A percentile compares a stretch with the other conserved stretches of the same genome.
These are phyloP conservation scores for Carex littledalei DNA, from an alignment of 176 grass and related monocot species.

Conservation along the genomic window DNA sequence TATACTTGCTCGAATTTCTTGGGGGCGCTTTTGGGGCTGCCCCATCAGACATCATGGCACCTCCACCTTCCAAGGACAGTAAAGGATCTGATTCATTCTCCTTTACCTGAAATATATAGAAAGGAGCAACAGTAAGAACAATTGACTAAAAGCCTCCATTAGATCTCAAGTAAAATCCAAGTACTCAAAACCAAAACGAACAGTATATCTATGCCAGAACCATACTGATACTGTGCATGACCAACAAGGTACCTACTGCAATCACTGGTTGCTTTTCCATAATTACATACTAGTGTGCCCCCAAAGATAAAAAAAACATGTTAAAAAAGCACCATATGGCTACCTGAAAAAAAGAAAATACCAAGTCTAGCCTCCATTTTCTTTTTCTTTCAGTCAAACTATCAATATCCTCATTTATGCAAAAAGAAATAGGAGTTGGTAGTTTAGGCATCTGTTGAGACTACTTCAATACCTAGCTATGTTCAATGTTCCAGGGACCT, in stretches of 20 bases:
- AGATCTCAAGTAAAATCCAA: background rate
- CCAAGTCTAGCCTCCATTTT: background rate
- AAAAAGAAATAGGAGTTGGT: background rate
- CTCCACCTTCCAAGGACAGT: conserved; percentile 59
- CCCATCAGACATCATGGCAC: conserved; percentile 36
- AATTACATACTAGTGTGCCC: background rate
- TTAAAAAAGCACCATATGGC: background rate
- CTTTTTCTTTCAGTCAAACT: background rate
- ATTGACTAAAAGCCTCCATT: background rate
- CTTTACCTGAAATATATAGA: conserved; percentile 38
- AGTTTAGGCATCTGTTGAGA: background rate
- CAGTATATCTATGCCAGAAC: background rate
- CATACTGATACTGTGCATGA: background rate
- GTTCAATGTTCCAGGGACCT: background rate
- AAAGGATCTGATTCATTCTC: conserved; percentile 70
- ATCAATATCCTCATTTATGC: background rate
- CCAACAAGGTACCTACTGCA: background rate
- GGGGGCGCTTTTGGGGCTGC: conserved; percentile 50
- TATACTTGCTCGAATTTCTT: conserved; percentile 26
- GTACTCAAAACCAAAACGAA: background rate
- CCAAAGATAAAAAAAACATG: background rate
- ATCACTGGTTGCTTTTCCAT: background rate
- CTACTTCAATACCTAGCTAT: background rate
- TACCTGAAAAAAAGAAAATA: background rate
- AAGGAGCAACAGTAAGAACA: background rate